Percentiles rank a stretch among this genome's conserved stretches.
These are phyloP conservation scores for Xanthoconium separans DNA, from an alignment of 1,284 basidiomycete genomes.

Conservation along the genomic window DNA sequence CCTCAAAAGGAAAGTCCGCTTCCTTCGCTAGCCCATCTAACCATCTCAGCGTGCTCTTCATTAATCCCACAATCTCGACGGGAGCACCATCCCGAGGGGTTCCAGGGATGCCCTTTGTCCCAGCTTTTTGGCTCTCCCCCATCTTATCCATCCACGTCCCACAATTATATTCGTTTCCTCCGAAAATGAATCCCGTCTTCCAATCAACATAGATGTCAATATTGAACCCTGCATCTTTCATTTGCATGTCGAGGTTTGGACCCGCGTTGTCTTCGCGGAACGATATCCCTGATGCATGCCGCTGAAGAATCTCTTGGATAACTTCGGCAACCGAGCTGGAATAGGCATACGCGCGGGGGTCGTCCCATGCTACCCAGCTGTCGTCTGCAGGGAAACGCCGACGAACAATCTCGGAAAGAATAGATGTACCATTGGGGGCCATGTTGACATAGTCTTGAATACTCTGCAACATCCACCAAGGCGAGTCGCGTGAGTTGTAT, in stretches of 20 bases:
- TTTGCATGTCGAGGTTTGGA: constrained; percentile 93
- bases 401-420: constrained; percentile 82
- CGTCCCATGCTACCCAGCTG: constrained; percentile 92
- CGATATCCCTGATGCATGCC: constrained; percentile 89
- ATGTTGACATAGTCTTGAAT: constrained; percentile 91
- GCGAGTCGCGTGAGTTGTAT: constrained; percentile 90
- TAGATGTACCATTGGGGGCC: constrained; percentile 81
- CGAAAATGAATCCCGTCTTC: constrained; percentile 87
- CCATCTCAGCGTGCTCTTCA: constrained; percentile 94
- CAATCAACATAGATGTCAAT: constrained; percentile 94
- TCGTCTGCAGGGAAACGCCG: constrained; percentile 94
- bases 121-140: constrained; percentile 88
- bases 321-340: constrained; percentile 87
- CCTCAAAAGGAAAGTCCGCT: constrained; percentile 87
- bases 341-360: constrained; percentile 78
- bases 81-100: constrained; percentile 96
- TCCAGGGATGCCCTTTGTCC: constrained; percentile 92
- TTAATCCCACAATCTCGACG: constrained; percentile 90
- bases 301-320: constrained; percentile 94
- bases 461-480: constrained; percentile 99
- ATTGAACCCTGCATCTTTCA: constrained; percentile 91
- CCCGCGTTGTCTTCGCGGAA: constrained; percentile 98
- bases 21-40: constrained; percentile 63
- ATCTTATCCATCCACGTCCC: constrained; percentile 99
- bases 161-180: constrained; percentile 84